Percentiles rank a stretch among this genome's conserved stretches.
Evolutionary conservation across 2,329 filamentous ascomycete species (phyloP).

Genomic region (Nothophoma quercina): DNA sequence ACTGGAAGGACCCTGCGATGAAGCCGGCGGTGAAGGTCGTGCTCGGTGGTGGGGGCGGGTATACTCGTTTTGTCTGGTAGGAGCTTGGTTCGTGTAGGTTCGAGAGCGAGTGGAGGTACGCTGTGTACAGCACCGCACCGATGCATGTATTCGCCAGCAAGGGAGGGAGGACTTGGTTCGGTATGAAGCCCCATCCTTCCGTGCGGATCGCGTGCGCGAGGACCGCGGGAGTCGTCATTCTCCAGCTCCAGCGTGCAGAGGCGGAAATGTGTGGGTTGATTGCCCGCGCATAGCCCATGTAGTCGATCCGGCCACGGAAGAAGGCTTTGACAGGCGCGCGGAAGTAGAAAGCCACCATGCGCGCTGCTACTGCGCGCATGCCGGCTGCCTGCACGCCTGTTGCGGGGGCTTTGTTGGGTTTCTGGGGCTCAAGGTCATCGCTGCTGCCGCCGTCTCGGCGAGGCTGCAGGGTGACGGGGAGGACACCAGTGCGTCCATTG

Average conservation of each 20-base stretch:
- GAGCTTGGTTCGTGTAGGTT: conserved; percentile 71
- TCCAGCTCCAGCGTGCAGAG: conserved; percentile 64
- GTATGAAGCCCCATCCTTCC: conserved; percentile 77
- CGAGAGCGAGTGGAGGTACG: conserved; percentile 75
- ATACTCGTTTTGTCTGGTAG: conserved; percentile 67
- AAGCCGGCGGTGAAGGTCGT: conserved; percentile 75
- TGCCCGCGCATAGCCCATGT: conserved; percentile 69
- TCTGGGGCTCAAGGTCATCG: conserved; percentile 33
- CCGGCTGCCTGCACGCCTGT: conserved; percentile 85
- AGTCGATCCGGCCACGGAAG: conserved; percentile 89
- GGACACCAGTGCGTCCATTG: conserved; percentile 44
- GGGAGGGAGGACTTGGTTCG: conserved; percentile 78
- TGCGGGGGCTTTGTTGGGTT: conserved; percentile 63
- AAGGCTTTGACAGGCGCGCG: conserved; percentile 91
- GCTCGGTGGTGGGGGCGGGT: conserved; percentile 69
- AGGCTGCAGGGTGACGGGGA: conserved; percentile 32
- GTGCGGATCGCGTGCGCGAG: conserved; percentile 71
- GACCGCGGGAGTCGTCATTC: conserved; percentile 73
- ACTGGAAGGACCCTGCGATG: conserved; percentile 73
- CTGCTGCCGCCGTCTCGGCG: conserved; percentile 19
- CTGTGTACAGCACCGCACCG: conserved; percentile 77
- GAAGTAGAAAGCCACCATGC: conserved; percentile 89
- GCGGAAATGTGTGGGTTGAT: conserved; percentile 65
- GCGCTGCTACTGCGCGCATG: conserved; percentile 81
- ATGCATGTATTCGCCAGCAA: conserved; percentile 77